Percentiles rank a stretch among this genome's conserved stretches.
These are phyloP conservation scores for Colletotrichum shisoi DNA, from an alignment of 2,329 filamentous ascomycete species.

Conservation along the genomic window DNA sequence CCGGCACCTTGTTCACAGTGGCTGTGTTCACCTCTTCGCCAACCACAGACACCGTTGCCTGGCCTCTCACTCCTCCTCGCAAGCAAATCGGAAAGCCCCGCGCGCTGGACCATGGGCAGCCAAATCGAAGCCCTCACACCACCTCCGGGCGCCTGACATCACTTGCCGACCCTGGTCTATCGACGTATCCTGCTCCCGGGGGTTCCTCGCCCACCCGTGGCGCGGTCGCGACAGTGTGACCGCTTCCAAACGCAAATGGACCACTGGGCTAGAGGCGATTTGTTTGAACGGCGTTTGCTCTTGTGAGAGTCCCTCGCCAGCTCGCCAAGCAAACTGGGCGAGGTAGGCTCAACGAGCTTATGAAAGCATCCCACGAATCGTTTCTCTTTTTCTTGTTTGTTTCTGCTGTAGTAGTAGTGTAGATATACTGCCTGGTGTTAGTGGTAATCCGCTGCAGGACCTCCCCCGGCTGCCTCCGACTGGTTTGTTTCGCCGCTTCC, in stretches of 20 bases:
- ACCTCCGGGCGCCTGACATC: conserved; percentile 32
- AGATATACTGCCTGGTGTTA: too few species aligned
- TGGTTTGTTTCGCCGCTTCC: not conserved
- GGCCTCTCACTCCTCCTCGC: not conserved
- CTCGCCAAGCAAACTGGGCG: conserved; percentile 17
- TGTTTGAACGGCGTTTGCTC: not conserved
- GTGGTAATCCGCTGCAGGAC: not conserved
- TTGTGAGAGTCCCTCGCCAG: not conserved
- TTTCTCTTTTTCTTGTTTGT: not conserved
- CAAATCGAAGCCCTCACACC: not conserved
- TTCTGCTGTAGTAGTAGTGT: not conserved
- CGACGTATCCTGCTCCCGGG: conserved; percentile 3
- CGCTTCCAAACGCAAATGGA: not conserved
- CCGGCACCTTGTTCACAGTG: conserved; percentile 8
- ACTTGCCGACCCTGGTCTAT: conserved; percentile 7
- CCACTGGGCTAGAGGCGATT: not conserved
- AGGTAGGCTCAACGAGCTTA: conserved; percentile 13
- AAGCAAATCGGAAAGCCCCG: conserved; percentile 20
- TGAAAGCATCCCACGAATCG: not conserved
- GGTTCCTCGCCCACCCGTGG: conserved; percentile 30
- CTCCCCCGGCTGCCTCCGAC: not conserved
- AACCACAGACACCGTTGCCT: not conserved
- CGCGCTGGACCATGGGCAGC: conserved; percentile 1
- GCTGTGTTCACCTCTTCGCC: conserved; percentile 29
- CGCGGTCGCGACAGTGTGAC: not conserved